Base-by-base conservation (phyloP, 768 basidiomycete species). In the Rubroboletus pulcherrimus region DNA sequence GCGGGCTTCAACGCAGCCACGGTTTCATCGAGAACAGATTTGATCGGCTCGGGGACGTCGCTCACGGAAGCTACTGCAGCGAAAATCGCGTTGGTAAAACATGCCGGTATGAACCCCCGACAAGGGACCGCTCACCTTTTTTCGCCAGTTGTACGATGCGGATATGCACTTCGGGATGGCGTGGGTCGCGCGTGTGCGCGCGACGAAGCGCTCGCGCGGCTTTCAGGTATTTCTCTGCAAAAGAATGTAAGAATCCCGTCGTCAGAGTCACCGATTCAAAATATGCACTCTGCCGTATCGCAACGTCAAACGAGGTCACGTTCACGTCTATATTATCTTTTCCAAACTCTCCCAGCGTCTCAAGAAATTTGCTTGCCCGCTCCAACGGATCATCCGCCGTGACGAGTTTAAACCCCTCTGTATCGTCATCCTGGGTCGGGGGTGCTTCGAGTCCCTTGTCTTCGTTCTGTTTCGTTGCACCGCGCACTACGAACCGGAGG, bases 221-320 rank as follows among this genome's bases (percentile, higher is more conserved):
- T 62, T 92, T 90, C 35, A 95, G 73, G 56, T 85, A 83, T 69
- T 92, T 91, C 66, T 84, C 94, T 94, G 59, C 14, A 21, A 24
- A n/a, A 17, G 15, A 43, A 30, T 7, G 47, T 59, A 4, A 61
- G 31, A 15, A 26, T 7, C 29, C 15, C 31, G 3, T 30, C 50
- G 2, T 29, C 39, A 35, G 40, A 47, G 24, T 19, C 21, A 37
- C 26, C 10, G 38, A 39, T 42, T 21, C 29, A n/a, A 26, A 50
- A 45, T 0, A 62, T 43, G 76, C 85, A 95, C 94, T 84, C 65
- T 89, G 81, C 56, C 91, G 81, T 46, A 90, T 78, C 30, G 88
- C 84, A 19, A 98, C 88, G 65, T 97, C 93, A 65, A 89, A 96
- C 6, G 78, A 75, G 1, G 80, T 77, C 47, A 85, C 70, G 87